These are phyloP conservation scores for Starmerella apicola DNA, from an alignment of 805 yeast genomes.

Conservation along the genomic window DNA sequence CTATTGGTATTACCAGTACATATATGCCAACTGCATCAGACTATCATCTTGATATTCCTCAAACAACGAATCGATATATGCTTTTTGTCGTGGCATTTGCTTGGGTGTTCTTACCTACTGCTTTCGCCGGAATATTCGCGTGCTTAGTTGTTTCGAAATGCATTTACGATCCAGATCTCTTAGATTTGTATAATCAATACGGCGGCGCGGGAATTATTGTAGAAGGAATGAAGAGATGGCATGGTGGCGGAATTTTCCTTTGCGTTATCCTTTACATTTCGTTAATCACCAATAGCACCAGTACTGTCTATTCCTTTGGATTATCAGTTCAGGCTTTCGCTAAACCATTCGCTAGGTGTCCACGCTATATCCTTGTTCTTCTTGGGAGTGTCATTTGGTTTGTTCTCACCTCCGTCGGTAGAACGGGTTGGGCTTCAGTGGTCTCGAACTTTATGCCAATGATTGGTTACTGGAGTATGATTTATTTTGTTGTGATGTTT, in stretches of 20 bases:
- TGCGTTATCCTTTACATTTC: slow-evolving; percentile 59
- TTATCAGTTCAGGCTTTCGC: slow-evolving; percentile 53
- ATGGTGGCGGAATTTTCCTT: slow-evolving; percentile 65
- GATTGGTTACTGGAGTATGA: slow-evolving; percentile 85
- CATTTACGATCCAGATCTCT: slow-evolving; percentile 33
- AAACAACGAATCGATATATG: slow-evolving; percentile 43
- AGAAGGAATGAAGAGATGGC: slow-evolving; percentile 57
- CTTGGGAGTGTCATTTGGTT: slow-evolving; percentile 50
- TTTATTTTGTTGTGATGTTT: slow-evolving; percentile 56
- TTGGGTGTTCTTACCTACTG: slow-evolving; percentile 58
- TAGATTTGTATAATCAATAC: slow-evolving; percentile 37
- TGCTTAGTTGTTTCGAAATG: slow-evolving; percentile 60
- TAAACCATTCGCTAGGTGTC: slow-evolving; percentile 42
- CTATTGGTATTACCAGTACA: slow-evolving; percentile 69
- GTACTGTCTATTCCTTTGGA: slow-evolving; percentile 73
- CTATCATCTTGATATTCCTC: slow-evolving; percentile 72
- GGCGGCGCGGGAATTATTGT: slow-evolving; percentile 71
- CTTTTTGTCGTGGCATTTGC: slow-evolving; percentile 51
- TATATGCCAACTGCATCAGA: slow-evolving; percentile 86
- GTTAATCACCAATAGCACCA: slow-evolving; percentile 65
- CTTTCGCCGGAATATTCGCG: slow-evolving; percentile 65
- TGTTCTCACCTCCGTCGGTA: slow-evolving; percentile 64
- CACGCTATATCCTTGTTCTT: slow-evolving; percentile 68
- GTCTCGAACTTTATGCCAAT: slow-evolving; percentile 75
- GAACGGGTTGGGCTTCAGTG: slow-evolving; percentile 57